Evolutionary conservation across 2,329 filamentous ascomycete genomes (phyloP), one percentile per base, ranked within the genome.

Genomic region (Xylariomycetidae sp.): DNA sequence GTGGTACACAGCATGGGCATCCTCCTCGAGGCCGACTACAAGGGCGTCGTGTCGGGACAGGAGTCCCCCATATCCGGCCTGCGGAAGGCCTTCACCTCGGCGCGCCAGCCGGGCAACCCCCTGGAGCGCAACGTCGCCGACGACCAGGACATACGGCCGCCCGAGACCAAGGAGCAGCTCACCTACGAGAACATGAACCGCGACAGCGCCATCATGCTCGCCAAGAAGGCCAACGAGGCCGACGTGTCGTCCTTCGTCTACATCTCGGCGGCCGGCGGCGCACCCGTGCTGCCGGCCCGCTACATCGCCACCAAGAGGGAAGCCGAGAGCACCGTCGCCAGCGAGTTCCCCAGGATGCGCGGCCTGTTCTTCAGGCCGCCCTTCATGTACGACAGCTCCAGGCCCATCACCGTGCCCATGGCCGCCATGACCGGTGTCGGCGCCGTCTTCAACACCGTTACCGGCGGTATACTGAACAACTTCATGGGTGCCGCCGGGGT

Each of bases 111-210:
- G 66, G 51, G 66, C 34, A 85, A 94, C 57, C 87, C 86, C 3
- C 67, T 94, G 13, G 73, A 82, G 40, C 70, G 74, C 33, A 66
- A 41, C 26, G 49, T 52, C 31, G 39, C 67, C 32, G 59, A 69
- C 26, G 77, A 72, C 30, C 74, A 76, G 41, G 70, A 75, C 40
- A 71, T 89, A 46, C 70, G 73, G 46, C 74, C 81, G 1, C 70
- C 79, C 33, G 80, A 85, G 58, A 74, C 68, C 28, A 79, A 80
- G 48, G 80, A 81, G 16, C 85, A 92, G 62, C 70, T 95, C 51
- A 96, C 90, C 13, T 98, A 98, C 66, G 92, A 97, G 67, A 72
- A 88, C 40, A 96, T 98, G 88, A 98, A 98, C 65, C 77, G 92
- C 37, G 90, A 97, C 64, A 78, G 70, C 65, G 90, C 90, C 30